phyloP scores from a whole-genome alignment of 495 filamentous ascomycete species.

The Margaritispora aquatica region DNA sequence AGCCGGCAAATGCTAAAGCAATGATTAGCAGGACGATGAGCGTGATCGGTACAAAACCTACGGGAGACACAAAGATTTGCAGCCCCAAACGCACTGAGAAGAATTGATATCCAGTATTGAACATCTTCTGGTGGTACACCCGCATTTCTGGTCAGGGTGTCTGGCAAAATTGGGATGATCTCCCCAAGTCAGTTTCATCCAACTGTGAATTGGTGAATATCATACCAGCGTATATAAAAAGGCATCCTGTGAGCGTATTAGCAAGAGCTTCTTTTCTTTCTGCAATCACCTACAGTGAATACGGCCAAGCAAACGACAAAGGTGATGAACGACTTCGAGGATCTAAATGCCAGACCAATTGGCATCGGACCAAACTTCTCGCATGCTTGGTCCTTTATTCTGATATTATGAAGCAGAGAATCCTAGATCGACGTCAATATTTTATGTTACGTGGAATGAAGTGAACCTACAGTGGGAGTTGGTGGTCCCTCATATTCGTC shows the following conservation, averaged over 20 bases:
- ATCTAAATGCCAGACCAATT: not conserved
- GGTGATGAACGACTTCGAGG: not conserved
- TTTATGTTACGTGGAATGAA: not conserved
- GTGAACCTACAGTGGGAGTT: not conserved
- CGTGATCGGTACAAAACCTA: not conserved
- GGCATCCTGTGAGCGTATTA: not conserved
- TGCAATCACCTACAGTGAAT: not conserved
- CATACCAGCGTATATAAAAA: not conserved
- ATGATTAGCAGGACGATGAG: not conserved
- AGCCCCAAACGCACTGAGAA: not conserved
- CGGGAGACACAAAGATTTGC: not conserved
- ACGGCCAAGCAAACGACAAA: not conserved
- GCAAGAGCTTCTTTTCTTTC: not conserved
- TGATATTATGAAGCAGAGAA: not conserved
- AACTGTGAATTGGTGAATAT: not conserved
- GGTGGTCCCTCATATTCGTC: not conserved
- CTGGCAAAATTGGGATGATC: not conserved
- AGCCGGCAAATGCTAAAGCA: not conserved
- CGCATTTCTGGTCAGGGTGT: not conserved
- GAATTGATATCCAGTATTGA: not conserved
- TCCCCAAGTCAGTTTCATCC: not conserved
- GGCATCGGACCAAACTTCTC: not conserved
- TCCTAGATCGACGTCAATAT: not conserved
- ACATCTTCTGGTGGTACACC: not conserved
- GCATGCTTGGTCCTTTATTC: not conserved